Percentiles rank a stretch among this genome's conserved stretches.
Conservation (phyloP, 176 grass and related monocot species). For the Alopecurus myosuroides region DNA sequence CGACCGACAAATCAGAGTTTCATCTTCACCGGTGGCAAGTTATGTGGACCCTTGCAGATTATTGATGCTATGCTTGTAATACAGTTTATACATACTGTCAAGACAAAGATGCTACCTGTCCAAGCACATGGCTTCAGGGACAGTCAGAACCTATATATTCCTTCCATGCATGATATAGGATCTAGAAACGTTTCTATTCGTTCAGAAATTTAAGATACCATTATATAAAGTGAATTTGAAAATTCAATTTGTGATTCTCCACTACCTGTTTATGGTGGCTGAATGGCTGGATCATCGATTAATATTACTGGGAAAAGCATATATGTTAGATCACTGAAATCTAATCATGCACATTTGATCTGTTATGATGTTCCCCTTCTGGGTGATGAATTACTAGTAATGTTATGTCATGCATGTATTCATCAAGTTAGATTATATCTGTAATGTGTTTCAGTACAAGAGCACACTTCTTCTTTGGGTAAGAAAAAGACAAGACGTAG, state of each 20-base stretch:
- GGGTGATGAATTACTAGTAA: too few species aligned
- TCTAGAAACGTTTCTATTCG: not conserved
- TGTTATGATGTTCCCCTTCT: too few species aligned
- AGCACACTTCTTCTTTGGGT: not conserved
- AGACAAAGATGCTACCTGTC: not conserved
- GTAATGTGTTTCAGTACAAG: not conserved
- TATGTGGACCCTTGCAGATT: conserved; percentile 4
- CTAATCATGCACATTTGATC: too few species aligned
- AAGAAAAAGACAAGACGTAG: not conserved
- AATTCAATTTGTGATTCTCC: not conserved
- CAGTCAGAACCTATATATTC: too few species aligned
- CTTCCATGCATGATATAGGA: too few species aligned
- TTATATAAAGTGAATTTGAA: conserved; percentile 2
- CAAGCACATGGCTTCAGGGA: not conserved
- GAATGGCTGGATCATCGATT: too few species aligned
- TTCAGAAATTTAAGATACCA: not conserved
- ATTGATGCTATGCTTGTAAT: not conserved
- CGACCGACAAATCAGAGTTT: not conserved
- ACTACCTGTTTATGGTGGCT: not conserved
- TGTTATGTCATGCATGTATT: not conserved
- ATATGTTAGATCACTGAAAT: too few species aligned
- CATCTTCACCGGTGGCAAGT: conserved; percentile 9
- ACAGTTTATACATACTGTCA: not conserved
- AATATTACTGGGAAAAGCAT: too few species aligned
- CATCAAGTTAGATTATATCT: too few species aligned